Evolutionary conservation across 768 basidiomycete species (phyloP).

Genomic region (Pleurotus ostreatus): DNA sequence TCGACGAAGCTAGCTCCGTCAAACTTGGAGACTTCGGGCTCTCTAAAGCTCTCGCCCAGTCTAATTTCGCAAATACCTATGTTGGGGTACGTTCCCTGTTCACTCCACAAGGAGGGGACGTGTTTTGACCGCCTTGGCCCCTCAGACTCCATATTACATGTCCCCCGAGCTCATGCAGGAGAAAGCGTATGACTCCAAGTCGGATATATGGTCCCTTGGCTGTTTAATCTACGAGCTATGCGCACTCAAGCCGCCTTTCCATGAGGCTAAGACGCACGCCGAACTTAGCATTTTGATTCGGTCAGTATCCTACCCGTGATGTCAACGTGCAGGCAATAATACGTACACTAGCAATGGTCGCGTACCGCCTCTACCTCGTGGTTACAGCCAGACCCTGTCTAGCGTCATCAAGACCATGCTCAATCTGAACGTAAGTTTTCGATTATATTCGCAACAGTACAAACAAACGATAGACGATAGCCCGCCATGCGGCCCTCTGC

Average conservation of each 20-base stretch:
- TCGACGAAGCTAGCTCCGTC: conserved; percentile 79
- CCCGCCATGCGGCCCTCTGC: conserved; percentile 87
- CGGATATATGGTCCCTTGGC: conserved; percentile 97
- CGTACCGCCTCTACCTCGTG: conserved; percentile 85
- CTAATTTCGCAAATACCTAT: conserved; percentile 92
- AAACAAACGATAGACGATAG: conserved; percentile 29
- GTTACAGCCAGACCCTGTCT: conserved; percentile 71
- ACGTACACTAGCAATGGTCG: conserved; percentile 60
- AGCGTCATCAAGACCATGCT: conserved; percentile 86
- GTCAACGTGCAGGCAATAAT: not conserved
- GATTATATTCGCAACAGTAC: not conserved
- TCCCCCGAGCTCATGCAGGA: conserved; percentile 98
- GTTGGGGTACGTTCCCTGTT: conserved; percentile 70
- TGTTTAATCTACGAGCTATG: conserved; percentile 97
- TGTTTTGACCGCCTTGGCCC: not conserved
- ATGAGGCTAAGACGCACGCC: conserved; percentile 86
- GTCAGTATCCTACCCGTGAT: conserved; percentile 28
- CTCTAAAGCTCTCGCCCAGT: conserved; percentile 84
- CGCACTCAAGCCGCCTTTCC: conserved; percentile 89
- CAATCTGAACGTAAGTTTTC: conserved; percentile 61
- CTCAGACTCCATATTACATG: conserved; percentile 98
- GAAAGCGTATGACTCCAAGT: conserved; percentile 95
- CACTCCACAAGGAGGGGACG: not conserved
- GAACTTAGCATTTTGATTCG: conserved; percentile 82
- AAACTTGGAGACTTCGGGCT: conserved; percentile 98